These are phyloP conservation scores for Taphrina pruni DNA, from an alignment of 1,139 yeast genomes.

Conservation along the genomic window DNA sequence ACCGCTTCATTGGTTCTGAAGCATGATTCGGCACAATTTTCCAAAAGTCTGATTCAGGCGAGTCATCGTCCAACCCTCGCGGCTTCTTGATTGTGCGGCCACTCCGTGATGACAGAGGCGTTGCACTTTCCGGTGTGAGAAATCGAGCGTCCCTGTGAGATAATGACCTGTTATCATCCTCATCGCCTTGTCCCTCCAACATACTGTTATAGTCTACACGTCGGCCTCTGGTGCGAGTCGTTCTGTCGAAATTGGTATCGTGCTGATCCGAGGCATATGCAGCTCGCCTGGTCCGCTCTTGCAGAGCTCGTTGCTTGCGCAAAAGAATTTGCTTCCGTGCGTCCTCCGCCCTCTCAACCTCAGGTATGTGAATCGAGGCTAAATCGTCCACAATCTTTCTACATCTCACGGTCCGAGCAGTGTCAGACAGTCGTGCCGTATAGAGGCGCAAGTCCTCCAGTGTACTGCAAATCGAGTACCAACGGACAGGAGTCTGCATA, in stretches of 20 bases:
- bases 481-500: constrained; percentile 48
- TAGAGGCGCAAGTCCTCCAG: constrained; percentile 48
- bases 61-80: constrained; percentile 13
- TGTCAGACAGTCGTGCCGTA: constrained; percentile 40
- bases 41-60: constrained; percentile 13
- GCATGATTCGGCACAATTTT: background rate
- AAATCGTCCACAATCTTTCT: constrained; percentile 28
- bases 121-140: background rate
- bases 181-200: constrained; percentile 46
- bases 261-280: constrained; percentile 46
- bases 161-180: constrained; percentile 38
- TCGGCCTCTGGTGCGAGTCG: constrained; percentile 52
- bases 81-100: constrained; percentile 26
- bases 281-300: constrained; percentile 46
- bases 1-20: background rate
- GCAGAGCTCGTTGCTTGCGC: constrained; percentile 43
- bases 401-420: constrained; percentile 36
- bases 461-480: constrained; percentile 52
- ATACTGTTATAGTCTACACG: constrained; percentile 51
- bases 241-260: constrained; percentile 50
- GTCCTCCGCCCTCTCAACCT: constrained; percentile 48
- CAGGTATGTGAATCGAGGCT: constrained; percentile 46
- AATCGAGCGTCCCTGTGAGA: background rate
- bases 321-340: constrained; percentile 46
- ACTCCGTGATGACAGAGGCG: constrained; percentile 15